Conservation (phyloP, 2,329 filamentous ascomycete genomes). For the Westerdykella sp. region DNA sequence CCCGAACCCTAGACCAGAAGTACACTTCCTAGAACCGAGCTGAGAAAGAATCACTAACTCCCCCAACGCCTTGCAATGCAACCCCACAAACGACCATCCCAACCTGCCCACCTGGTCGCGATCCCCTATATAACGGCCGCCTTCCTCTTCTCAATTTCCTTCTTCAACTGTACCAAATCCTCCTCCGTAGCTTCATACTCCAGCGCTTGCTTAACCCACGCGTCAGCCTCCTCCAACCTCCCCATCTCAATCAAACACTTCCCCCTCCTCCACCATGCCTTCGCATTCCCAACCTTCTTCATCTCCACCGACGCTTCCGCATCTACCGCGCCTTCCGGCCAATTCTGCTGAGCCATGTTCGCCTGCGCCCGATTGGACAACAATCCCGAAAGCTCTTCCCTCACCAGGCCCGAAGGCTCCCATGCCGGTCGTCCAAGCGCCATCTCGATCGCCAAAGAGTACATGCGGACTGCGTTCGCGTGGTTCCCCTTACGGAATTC, state of each 20-base stretch:
- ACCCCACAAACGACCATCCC: no score
- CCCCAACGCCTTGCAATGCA: no score
- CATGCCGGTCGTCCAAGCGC: conserved; percentile 73
- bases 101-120: no score
- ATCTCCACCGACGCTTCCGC: conserved; percentile 84
- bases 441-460: conserved; percentile 86
- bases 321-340: conserved; percentile 82
- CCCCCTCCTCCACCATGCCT: conserved; percentile 89
- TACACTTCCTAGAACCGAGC: no score
- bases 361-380: conserved; percentile 87
- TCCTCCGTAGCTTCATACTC: conserved; percentile 68
- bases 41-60: no score
- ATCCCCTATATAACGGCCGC: not conserved
- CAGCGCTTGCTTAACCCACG: conserved; percentile 69
- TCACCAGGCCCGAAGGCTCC: conserved; percentile 77
- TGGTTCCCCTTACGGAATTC: conserved; percentile 73
- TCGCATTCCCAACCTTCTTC: conserved; percentile 79
- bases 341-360: conserved; percentile 72
- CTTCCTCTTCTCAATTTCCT: conserved; percentile 44
- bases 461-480: conserved; percentile 70
- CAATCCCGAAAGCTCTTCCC: conserved; percentile 75
- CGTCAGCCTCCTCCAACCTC: conserved; percentile 70
- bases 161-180: conserved; percentile 34
- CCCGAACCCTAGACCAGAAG: no score
- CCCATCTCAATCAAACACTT: conserved; percentile 89